Percentiles rank a stretch among this genome's conserved stretches.
Conservation (phyloP, 768 basidiomycete genomes). For the Psilocybe subaeruginosa region DNA sequence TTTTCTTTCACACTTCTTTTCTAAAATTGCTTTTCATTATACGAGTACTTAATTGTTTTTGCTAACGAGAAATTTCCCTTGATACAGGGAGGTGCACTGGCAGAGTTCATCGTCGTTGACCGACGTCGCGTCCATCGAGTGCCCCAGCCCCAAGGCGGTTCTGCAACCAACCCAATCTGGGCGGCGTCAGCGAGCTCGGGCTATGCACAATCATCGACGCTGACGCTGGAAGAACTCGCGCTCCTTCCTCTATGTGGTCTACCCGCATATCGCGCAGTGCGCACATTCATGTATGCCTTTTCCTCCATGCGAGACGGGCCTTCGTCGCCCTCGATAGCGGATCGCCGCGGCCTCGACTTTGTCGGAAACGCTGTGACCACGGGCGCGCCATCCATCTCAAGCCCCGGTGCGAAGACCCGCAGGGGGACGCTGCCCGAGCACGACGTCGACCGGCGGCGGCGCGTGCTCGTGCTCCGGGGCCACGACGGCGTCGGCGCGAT, state of each 20-base stretch:
- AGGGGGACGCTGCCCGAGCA: slow-evolving; percentile 4
- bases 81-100: slow-evolving; percentile 75
- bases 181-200: slow-evolving; percentile 20
- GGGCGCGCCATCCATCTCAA: neutral
- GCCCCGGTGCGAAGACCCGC: neutral
- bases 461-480: slow-evolving; percentile 66
- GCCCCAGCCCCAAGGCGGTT: slow-evolving; percentile 57
- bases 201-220: slow-evolving; percentile 25
- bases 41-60: neutral
- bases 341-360: slow-evolving; percentile 10
- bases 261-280: slow-evolving; percentile 81
- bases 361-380: neutral
- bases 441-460: slow-evolving; percentile 25
- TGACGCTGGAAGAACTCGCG: slow-evolving; percentile 74
- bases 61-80: slow-evolving; percentile 9
- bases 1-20: slow-evolving; percentile 5
- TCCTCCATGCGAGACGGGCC: slow-evolving; percentile 24
- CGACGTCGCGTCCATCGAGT: slow-evolving; percentile 75
- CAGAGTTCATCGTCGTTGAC: slow-evolving; percentile 88
- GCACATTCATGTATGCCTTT: slow-evolving; percentile 61
- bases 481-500: slow-evolving; percentile 80
- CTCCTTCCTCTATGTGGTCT: slow-evolving; percentile 80
- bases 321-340: neutral
- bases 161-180: slow-evolving; percentile 12
- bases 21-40: neutral